Percentiles rank a stretch among this genome's conserved stretches.
phyloP scores from a whole-genome alignment of 495 filamentous ascomycete genomes.

The Lasiosphaeris hirsuta region DNA sequence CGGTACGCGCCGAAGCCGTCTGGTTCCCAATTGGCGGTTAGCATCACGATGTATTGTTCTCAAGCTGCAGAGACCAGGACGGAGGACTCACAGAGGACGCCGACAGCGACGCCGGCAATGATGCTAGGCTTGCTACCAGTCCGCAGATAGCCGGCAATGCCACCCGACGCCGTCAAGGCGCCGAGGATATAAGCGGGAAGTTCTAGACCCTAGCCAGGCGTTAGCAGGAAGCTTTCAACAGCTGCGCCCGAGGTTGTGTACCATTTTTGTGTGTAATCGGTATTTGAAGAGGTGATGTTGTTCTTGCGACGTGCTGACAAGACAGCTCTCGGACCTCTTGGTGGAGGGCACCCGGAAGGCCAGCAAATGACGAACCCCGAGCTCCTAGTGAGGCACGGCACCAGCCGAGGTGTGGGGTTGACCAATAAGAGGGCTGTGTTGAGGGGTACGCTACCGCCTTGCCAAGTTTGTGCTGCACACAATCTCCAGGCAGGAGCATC shows the following conservation, averaged over 20 bases:
- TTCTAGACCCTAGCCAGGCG: constrained; percentile 30
- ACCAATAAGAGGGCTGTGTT: background rate
- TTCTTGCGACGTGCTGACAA: background rate
- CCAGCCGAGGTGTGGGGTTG: background rate
- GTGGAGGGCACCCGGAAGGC: background rate
- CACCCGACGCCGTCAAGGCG: constrained; percentile 78
- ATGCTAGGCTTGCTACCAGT: constrained; percentile 85
- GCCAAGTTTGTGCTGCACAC: too few species aligned
- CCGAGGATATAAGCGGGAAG: constrained; percentile 68
- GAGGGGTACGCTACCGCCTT: too few species aligned
- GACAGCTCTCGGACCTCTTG: constrained; percentile 8
- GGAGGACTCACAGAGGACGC: constrained; percentile 49
- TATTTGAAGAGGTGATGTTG: background rate
- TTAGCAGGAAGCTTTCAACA: background rate
- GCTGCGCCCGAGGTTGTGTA: background rate
- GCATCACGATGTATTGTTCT: background rate
- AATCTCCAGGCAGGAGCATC: too few species aligned
- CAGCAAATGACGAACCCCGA: background rate
- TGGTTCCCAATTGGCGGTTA: constrained; percentile 11
- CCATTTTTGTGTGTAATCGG: constrained; percentile 2
- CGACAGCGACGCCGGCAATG: constrained; percentile 77
- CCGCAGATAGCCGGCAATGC: constrained; percentile 74
- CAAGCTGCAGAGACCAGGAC: background rate
- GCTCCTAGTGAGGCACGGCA: background rate
- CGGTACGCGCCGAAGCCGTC: constrained; percentile 69